Conservation (phyloP, 2,329 filamentous ascomycete genomes). For the Chaetomiaceae sp. region DNA sequence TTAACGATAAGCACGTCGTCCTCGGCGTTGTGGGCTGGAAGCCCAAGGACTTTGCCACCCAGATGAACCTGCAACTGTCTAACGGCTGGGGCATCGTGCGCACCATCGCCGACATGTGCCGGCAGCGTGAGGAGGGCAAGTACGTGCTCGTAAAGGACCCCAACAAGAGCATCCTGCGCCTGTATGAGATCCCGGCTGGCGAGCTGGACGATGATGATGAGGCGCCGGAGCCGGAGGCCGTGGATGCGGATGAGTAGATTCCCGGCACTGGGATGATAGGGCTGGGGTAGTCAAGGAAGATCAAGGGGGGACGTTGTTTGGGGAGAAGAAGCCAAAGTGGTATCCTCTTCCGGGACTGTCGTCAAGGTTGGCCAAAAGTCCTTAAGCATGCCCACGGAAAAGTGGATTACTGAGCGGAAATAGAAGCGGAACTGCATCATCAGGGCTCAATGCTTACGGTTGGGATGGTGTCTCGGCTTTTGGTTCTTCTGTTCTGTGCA, state of each 20-base stretch:
- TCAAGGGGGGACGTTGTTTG: too few species aligned
- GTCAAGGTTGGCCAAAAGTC: too few species aligned
- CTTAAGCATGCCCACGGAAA: too few species aligned
- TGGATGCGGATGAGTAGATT: constrained; percentile 42
- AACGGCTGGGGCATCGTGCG: constrained; percentile 99
- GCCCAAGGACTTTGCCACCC: constrained; percentile 89
- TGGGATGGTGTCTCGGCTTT: too few species aligned
- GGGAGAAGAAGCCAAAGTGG: neutral
- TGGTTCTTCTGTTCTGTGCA: too few species aligned
- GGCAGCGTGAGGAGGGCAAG: constrained; percentile 73
- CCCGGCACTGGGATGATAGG: too few species aligned
- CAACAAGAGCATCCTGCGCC: constrained; percentile 89
- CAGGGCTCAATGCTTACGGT: too few species aligned
- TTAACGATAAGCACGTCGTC: constrained; percentile 88
- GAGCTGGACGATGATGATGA: constrained; percentile 92
- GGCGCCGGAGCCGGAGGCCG: constrained; percentile 49
- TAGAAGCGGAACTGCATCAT: too few species aligned
- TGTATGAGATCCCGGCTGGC: constrained; percentile 84
- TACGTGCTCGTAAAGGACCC: constrained; percentile 85
- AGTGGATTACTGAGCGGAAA: too few species aligned
- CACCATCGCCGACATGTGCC: constrained; percentile 92
- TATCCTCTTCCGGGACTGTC: too few species aligned
- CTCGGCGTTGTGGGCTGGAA: constrained; percentile 97
- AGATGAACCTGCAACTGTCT: constrained; percentile 96
- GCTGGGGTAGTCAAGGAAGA: too few species aligned